phyloP scores from a whole-genome alignment of 768 basidiomycete species.

The Russula griseocarnosa region DNA sequence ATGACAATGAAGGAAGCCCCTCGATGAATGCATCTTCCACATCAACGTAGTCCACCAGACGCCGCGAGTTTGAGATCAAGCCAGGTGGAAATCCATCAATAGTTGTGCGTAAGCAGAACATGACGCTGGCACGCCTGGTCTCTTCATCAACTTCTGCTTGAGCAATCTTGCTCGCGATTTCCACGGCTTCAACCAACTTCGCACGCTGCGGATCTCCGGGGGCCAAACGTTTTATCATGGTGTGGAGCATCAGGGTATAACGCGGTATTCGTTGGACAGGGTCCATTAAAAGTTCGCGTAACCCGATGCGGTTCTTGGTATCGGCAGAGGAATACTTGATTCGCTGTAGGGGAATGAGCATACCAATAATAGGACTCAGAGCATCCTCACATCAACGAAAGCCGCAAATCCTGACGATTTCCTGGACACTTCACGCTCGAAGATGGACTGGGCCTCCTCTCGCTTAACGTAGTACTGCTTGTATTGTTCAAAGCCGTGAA shows the following conservation, averaged over 20 bases:
- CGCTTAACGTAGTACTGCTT: slow-evolving; percentile 88
- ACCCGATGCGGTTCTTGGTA: slow-evolving; percentile 72
- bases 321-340: slow-evolving; percentile 83
- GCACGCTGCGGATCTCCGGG: slow-evolving; percentile 70
- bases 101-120: slow-evolving; percentile 78
- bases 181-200: slow-evolving; percentile 79
- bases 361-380: not conserved
- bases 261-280: slow-evolving; percentile 94
- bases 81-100: slow-evolving; percentile 90
- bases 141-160: slow-evolving; percentile 88
- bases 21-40: slow-evolving; percentile 76
- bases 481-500: slow-evolving; percentile 86
- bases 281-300: slow-evolving; percentile 92
- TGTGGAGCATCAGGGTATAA: slow-evolving; percentile 88
- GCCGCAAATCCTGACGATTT: slow-evolving; percentile 76
- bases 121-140: slow-evolving; percentile 82
- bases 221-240: slow-evolving; percentile 87
- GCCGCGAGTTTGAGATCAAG: slow-evolving; percentile 83
- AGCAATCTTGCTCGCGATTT: slow-evolving; percentile 86
- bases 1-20: slow-evolving; percentile 44
- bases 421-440: slow-evolving; percentile 78
- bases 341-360: slow-evolving; percentile 44
- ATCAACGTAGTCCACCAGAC: slow-evolving; percentile 89
- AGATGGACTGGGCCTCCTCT: slow-evolving; percentile 87
- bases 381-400: slow-evolving; percentile 74